A percentile compares a stretch with the other conserved stretches of the same genome.
phyloP scores from a whole-genome alignment of 1,284 basidiomycete species.

The Cryptococcus sp. region DNA sequence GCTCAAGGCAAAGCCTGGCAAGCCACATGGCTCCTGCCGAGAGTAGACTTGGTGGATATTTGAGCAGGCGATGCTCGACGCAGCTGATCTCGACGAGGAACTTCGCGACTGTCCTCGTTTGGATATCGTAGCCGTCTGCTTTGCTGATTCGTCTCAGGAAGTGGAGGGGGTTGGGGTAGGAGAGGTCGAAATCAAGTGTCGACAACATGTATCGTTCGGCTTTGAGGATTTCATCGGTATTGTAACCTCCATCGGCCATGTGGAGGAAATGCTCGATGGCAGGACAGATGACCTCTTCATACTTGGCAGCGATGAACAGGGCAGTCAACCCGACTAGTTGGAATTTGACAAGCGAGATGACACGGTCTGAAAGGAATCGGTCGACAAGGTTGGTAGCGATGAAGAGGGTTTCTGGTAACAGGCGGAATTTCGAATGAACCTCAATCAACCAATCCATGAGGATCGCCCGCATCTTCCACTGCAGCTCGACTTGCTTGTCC shows the following conservation, averaged over 20 bases:
- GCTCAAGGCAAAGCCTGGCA: constrained; percentile 78
- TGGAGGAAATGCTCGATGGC: constrained; percentile 83
- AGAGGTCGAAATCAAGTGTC: constrained; percentile 87
- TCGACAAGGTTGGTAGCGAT: constrained; percentile 94
- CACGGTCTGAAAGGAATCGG: constrained; percentile 87
- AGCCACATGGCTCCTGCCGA: constrained; percentile 91
- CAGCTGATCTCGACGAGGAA: constrained; percentile 89
- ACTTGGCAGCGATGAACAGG: constrained; percentile 91
- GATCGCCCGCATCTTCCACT: constrained; percentile 92
- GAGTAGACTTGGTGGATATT: constrained; percentile 77
- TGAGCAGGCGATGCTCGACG: constrained; percentile 82
- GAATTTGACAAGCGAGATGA: constrained; percentile 87
- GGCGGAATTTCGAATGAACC: constrained; percentile 88
- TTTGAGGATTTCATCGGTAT: constrained; percentile 82
- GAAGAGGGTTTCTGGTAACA: constrained; percentile 94
- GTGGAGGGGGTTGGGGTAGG: constrained; percentile 91
- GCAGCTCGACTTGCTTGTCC: constrained; percentile 83
- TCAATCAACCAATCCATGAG: constrained; percentile 97
- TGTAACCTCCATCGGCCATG: constrained; percentile 86
- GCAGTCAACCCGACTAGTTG: constrained; percentile 94
- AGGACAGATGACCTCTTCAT: constrained; percentile 93
- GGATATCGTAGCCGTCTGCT: constrained; percentile 92
- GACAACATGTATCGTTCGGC: constrained; percentile 93
- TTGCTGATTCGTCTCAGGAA: constrained; percentile 90
- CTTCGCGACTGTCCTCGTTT: constrained; percentile 88